Base-by-base conservation (phyloP, 1,139 yeast genomes). In the Saccharomyces hybrid region DNA sequence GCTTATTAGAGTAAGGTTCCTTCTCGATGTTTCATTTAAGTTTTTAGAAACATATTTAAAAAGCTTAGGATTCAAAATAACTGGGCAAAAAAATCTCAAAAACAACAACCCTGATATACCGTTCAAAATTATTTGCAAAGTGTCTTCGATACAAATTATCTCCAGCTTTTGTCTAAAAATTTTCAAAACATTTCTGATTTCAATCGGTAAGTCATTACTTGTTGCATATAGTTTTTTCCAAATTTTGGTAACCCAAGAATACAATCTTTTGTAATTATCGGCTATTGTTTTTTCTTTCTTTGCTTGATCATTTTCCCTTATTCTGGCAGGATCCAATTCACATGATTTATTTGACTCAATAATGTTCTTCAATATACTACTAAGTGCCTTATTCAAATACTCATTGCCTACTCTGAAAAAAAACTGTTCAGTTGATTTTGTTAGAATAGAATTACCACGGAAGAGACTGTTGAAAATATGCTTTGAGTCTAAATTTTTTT, bases 81-180 rank as follows among this genome's bases (percentile, higher is more conserved):
- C 96, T 0, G 98, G 98, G 65, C 97, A 91, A 62, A 89, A 83
- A 67, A 88, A 90, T 57, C 98, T 75, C 58, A 93, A 73, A 68
- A 93, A 93, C 25, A 93, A 73, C 64, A 93, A 87, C 0, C 96
- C 91, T 28, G 95, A 81, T 38, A 91, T 74, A 55, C 95, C 86
- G 64, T 90, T 84, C 55, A 85, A 70, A 1, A 87, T 61, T 11
- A 65, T 58, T 0, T 82, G 76, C 5, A 74, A 75, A 25, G 72
- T 72, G 62, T 82, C 85, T 0, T 86, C 84, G 58, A 81, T 83
- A 63, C 84, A 81, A 2, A 82, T 69, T 11, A 73, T 61, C 56
- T 85, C 91, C 23, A 86, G 81, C 59, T 81, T 82, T 20, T 74
- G 76, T 56, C 93, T 70, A 57, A 86, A 75, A 50, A 78, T 74